Evolutionary conservation across 1,284 basidiomycete species (phyloP).

Genomic region (Cutaneotrichosporon sp.): DNA sequence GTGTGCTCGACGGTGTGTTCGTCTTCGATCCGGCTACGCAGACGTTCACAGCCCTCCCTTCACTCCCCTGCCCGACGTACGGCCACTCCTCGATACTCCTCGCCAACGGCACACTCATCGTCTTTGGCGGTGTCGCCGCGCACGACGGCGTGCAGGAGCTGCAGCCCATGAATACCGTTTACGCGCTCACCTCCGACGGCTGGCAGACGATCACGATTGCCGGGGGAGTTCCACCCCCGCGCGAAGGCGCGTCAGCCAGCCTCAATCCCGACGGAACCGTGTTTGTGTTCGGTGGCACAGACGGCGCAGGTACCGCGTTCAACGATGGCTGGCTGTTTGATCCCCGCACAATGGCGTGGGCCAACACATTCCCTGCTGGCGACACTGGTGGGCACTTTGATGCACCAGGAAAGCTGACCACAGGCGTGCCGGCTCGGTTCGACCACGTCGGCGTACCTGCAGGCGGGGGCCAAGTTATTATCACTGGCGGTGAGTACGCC

Average conservation of each 20-base stretch:
- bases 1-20: slow-evolving; percentile 59
- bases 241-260: slow-evolving; percentile 63
- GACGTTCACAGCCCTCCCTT: slow-evolving; percentile 57
- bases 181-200: slow-evolving; percentile 59
- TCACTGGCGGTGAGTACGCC: slow-evolving; percentile 64
- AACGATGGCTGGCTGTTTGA: slow-evolving; percentile 73
- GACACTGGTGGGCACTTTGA: background rate
- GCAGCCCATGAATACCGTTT: slow-evolving; percentile 54
- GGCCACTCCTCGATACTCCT: slow-evolving; percentile 67
- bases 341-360: slow-evolving; percentile 52
- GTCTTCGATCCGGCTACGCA: slow-evolving; percentile 55
- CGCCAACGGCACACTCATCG: slow-evolving; percentile 62
- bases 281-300: slow-evolving; percentile 72
- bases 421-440: slow-evolving; percentile 57
- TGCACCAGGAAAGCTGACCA: slow-evolving; percentile 1
- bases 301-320: slow-evolving; percentile 56
- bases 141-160: slow-evolving; percentile 39
- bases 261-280: slow-evolving; percentile 55
- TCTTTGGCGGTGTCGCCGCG: slow-evolving; percentile 66
- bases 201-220: slow-evolving; percentile 45
- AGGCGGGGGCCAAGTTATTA: slow-evolving; percentile 58
- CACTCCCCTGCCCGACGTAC: slow-evolving; percentile 62
- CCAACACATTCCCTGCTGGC: slow-evolving; percentile 18
- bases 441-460: slow-evolving; percentile 67
- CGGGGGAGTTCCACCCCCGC: slow-evolving; percentile 52